Percentiles rank a stretch among this genome's conserved stretches.
Evolutionary conservation across 805 yeast species (phyloP).

Genomic region (Candida koratica): DNA sequence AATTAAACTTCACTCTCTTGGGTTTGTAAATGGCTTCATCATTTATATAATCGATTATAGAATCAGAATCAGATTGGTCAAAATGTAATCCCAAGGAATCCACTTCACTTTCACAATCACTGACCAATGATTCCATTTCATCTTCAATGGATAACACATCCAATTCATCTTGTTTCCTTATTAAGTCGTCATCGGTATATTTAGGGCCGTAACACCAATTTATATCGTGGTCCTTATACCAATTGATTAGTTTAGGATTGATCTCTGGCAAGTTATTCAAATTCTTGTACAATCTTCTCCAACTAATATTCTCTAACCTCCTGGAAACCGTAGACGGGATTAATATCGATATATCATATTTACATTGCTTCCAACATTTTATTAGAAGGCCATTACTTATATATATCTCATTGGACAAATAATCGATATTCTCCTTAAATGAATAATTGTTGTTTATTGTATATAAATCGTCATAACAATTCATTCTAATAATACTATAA

Average conservation of each 20-base stretch:
- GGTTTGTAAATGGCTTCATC: conserved; percentile 5
- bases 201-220: conserved; percentile 55
- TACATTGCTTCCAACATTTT: conserved; percentile 16
- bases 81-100: conserved; percentile 5
- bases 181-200: conserved; percentile 10
- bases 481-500: conserved; percentile 8
- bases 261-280: conserved; percentile 25
- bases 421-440: conserved; percentile 19
- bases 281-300: conserved; percentile 39
- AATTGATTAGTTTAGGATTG: conserved; percentile 45
- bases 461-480: conserved; percentile 16
- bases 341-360: conserved; percentile 13
- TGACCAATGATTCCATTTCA: conserved; percentile 1
- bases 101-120: conserved; percentile 8
- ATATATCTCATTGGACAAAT: conserved; percentile 15
- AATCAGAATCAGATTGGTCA: conserved; percentile 5
- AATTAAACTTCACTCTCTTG: conserved; percentile 39
- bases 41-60: conserved; percentile 2
- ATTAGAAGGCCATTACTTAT: conserved; percentile 13
- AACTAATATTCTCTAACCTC: conserved; percentile 33
- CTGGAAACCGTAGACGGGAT: conserved; percentile 17
- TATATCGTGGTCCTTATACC: conserved; percentile 53
- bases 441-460: conserved; percentile 14
- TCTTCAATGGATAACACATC: not conserved
- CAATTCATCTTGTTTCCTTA: not conserved